Base-by-base conservation (phyloP, 2,329 filamentous ascomycete genomes). In the Aureobasidium lini region DNA sequence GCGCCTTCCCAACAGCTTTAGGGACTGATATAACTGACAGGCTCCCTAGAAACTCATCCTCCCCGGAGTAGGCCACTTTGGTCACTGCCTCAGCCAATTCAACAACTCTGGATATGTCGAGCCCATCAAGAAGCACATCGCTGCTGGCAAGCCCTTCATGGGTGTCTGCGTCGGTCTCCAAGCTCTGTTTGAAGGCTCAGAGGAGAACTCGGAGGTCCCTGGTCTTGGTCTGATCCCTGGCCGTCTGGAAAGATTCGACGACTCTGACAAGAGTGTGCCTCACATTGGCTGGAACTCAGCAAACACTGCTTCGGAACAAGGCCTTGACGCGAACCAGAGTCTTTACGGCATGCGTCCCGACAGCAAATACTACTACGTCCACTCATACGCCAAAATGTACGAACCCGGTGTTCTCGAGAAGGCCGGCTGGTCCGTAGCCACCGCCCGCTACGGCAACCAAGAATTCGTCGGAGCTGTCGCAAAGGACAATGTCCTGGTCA, bases 201-300 rank as follows among this genome's bases (percentile, higher is more conserved):
- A 84, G 42, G 94, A 99, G 72, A 86, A 90, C 64, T 77, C 85
- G 0, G 73, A 79, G 16, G 85, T 90, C 13, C 75, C 84, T 2
- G 94, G 94, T 1, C 77, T 99, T 49, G 88, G 87, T 5, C 47
- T 95, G 31, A 85, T 97, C 62, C 84, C 86, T 46, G 83, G 82
- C 40, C 77, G 76, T 10, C 81, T 99, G 64, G 80, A 84, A 69
- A 86, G 86, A 62, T 99, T 99, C 76, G 78, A 90, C 70, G 84
- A 89, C 71, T 72, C 75, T 34, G 77, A 83, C 67, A 97, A 97
- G 76, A 86, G 91, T 39, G 95, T 99, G n/a, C 94, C 94, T 40
- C 95, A 99, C 76, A 99, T 99, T 72, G 94, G 94, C 59, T 99
- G 94, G 94, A 99, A 99, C 75, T 91, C 86, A 66, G 94, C 95